Evolutionary conservation across 208 protist species (phyloP), one percentile per base, ranked within the genome.

Genomic region (Jaenimonas drosophilae): DNA sequence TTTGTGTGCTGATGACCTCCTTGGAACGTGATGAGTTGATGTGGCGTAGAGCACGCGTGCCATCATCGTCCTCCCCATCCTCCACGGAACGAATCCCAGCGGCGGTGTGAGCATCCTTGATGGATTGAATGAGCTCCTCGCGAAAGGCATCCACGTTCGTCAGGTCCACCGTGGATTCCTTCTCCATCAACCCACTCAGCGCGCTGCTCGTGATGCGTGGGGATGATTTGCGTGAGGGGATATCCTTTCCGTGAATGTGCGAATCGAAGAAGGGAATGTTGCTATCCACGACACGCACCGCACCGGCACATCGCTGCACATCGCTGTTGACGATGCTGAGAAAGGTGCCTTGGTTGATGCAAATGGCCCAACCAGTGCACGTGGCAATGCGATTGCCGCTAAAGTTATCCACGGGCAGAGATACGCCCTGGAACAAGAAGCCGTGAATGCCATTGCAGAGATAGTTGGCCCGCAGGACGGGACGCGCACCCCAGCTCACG

Each of bases 381-480:
- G 43, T 56, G 5, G 47, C 20, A 25, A 74, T 43, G 34, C 66
- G 66, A 24, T 74, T 74, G 23, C 47, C 49, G 31, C 19, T 58
- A 40, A 74, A 69, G 32, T 47, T 28, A 3, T 59, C 41, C 16
- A 31, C 33, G 5, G 59, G 54, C 30, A 74, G 28, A 4, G 33
- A 28, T 19, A 52, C 64, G 14, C 56, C 25, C 1, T 30, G 9
- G 53, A 74, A 69, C n/a, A 42, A 32, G 50, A 74, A 69, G 26
- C 66, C 66, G 12, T 45, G 53, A 20, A 65, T 37, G 33, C 66
- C 66, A 32, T 69, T 74, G 28, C 46, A 74, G 16, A 65, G 37
- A 6, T 62, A 37, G 55, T 74, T 74, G 14, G 53, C 54, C 24
- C 49, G 28, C 23, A 74, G 11, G 31, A 56, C 24, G 16, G 66